Conservation (phyloP, 2,329 filamentous ascomycete genomes). For the Monilinia fructicola region DNA sequence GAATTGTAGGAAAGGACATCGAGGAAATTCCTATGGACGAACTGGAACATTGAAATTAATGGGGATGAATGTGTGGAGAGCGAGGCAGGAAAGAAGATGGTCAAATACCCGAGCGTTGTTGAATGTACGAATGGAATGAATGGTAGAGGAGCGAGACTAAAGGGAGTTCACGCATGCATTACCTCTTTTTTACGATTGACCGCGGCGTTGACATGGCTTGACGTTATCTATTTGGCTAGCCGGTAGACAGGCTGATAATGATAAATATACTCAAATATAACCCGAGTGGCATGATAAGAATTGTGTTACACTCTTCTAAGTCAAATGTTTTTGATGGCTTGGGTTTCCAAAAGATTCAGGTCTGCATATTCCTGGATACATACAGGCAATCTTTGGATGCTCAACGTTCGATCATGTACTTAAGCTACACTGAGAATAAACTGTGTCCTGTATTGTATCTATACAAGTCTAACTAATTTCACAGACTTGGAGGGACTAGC, state of each 20-base stretch:
- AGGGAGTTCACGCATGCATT: slow-evolving; percentile 7
- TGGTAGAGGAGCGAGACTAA: not conserved
- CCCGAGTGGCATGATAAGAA: not conserved
- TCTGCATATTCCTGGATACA: too few relatives aligned
- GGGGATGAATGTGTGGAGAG: not conserved
- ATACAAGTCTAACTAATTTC: too few relatives aligned
- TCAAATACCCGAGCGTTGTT: slow-evolving; percentile 17
- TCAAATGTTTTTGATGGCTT: too few relatives aligned
- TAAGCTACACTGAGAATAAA: too few relatives aligned
- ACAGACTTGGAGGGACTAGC: too few relatives aligned
- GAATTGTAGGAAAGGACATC: slow-evolving; percentile 76
- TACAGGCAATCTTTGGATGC: too few relatives aligned
- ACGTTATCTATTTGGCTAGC: slow-evolving; percentile 3
- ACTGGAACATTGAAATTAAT: slow-evolving; percentile 56
- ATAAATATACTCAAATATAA: slow-evolving; percentile 1
- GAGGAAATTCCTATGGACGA: slow-evolving; percentile 75
- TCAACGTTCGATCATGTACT: too few relatives aligned
- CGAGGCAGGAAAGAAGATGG: not conserved
- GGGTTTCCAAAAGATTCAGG: too few relatives aligned
- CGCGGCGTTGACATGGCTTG: slow-evolving; percentile 4
- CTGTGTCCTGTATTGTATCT: too few relatives aligned
- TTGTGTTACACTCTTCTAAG: too few relatives aligned
- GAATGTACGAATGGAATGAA: slow-evolving; percentile 15
- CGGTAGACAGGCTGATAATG: slow-evolving; percentile 5
- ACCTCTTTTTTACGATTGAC: not conserved